phyloP scores from a whole-genome alignment of 2,329 filamentous ascomycete species.

The Dendrostoma leiphaemia region DNA sequence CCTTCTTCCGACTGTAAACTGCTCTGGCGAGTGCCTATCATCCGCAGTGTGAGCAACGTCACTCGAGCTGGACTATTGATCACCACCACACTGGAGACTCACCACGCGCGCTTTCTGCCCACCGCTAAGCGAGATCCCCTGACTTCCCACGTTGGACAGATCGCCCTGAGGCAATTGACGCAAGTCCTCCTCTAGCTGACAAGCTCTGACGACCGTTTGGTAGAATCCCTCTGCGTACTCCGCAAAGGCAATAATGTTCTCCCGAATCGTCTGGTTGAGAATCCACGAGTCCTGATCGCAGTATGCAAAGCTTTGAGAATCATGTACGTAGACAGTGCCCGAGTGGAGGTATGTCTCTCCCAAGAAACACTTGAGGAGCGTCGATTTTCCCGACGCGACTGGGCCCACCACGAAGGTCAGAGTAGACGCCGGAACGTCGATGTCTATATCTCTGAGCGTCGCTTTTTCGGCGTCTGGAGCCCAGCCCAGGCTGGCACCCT shows the following conservation, averaged over 20 bases:
- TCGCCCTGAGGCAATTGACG: too few relatives aligned
- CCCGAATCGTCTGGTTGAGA: constrained; percentile 36
- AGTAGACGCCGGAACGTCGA: too few relatives aligned
- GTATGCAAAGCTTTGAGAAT: background rate
- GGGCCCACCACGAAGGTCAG: constrained; percentile 15
- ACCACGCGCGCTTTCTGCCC: too few relatives aligned
- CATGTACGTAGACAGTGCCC: background rate
- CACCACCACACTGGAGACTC: too few relatives aligned
- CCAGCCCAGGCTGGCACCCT: too few relatives aligned
- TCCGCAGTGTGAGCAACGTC: too few relatives aligned
- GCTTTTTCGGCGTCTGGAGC: background rate
- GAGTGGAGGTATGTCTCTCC: constrained; percentile 4
- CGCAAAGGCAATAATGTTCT: constrained; percentile 35
- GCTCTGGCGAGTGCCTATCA: constrained; percentile 21
- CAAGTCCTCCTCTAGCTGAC: constrained; percentile 25
- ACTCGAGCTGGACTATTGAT: too few relatives aligned
- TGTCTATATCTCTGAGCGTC: too few relatives aligned
- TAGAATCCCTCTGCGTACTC: constrained; percentile 28
- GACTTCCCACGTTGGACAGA: constrained; percentile 22
- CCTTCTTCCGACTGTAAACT: constrained; percentile 9
- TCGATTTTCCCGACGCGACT: constrained; percentile 15
- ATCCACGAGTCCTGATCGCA: constrained; percentile 42
- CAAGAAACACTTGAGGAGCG: constrained; percentile 10
- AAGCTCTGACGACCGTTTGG: constrained; percentile 25
- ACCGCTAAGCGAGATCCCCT: constrained; percentile 28